These are phyloP conservation scores for Echinosophora koreensis DNA, from an alignment of 306 rosid genomes.

Conservation along the genomic window DNA sequence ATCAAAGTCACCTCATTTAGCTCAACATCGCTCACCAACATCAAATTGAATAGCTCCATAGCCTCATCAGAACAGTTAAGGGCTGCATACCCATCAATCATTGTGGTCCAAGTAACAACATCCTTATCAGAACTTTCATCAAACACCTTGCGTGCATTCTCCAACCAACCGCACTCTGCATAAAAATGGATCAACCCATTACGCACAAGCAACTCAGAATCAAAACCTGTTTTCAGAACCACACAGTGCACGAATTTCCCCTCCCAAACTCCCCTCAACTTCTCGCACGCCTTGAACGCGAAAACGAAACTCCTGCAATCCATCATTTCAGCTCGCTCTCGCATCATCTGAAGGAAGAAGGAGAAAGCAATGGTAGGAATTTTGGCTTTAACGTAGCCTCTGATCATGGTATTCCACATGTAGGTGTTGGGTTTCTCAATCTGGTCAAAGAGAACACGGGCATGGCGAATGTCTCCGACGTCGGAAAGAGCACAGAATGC, in stretches of 20 bases:
- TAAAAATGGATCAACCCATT: conserved; percentile 75
- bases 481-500: conserved; percentile 85
- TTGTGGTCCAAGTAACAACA: conserved; percentile 86
- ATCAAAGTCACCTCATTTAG: conserved; percentile 84
- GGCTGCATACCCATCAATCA: conserved; percentile 74
- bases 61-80: conserved; percentile 58
- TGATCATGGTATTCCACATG: conserved; percentile 86
- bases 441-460: conserved; percentile 52
- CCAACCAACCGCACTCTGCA: conserved; percentile 51
- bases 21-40: conserved; percentile 63
- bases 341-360: conserved; percentile 59
- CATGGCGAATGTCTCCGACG: conserved; percentile 63
- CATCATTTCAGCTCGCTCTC: conserved; percentile 50
- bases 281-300: conserved; percentile 65
- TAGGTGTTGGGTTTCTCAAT: conserved; percentile 69
- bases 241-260: conserved; percentile 64
- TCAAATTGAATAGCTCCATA: conserved; percentile 57
- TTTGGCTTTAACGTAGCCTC: conserved; percentile 60
- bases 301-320: conserved; percentile 69
- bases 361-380: conserved; percentile 56
- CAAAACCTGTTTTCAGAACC: conserved; percentile 67
- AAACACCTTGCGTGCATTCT: conserved; percentile 65
- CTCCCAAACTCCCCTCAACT: background rate
- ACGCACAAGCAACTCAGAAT: conserved; percentile 57
- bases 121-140: conserved; percentile 68